Evolutionary conservation across 73 alveolate genomes (phyloP).

Genomic region (Durusdinium trenchii): DNA sequence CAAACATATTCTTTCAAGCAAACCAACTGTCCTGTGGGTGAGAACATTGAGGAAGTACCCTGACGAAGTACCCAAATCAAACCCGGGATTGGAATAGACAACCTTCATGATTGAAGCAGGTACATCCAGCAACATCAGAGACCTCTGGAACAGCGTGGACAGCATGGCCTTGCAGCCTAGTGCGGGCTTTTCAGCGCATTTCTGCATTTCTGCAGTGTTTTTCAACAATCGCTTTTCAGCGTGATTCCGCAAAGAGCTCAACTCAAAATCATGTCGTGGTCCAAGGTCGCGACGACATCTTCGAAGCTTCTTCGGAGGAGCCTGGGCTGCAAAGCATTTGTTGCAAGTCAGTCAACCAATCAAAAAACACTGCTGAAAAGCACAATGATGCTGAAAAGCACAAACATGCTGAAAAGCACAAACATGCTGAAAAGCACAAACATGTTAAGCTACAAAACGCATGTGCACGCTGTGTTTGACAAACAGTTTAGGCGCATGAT

Average conservation of each 20-base stretch:
- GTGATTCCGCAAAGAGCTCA: not conserved
- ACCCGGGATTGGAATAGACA: not conserved
- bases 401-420: not conserved
- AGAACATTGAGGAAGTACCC: no score
- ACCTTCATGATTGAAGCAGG: not conserved
- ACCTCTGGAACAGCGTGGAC: no score
- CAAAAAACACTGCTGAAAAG: no score
- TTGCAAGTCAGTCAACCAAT: not conserved
- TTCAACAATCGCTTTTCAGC: constrained; percentile 18
- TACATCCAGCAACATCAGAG: not conserved
- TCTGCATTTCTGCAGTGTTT: constrained; percentile 10
- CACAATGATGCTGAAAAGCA: not conserved
- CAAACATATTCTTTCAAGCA: no score
- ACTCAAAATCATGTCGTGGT: not conserved
- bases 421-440: not conserved
- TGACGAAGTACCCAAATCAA: not conserved
- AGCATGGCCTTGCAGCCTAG: no score
- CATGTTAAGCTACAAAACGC: no score
- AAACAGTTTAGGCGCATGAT: no score
- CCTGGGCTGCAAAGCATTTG: not conserved
- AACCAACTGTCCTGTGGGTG: no score
- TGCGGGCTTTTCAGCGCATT: not conserved
- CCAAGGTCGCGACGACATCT: not conserved
- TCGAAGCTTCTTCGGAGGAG: not conserved
- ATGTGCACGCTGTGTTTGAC: no score